Conservation (phyloP, 371 early-diverging fungal genomes). For the Zopfochytrium polystomum region DNA sequence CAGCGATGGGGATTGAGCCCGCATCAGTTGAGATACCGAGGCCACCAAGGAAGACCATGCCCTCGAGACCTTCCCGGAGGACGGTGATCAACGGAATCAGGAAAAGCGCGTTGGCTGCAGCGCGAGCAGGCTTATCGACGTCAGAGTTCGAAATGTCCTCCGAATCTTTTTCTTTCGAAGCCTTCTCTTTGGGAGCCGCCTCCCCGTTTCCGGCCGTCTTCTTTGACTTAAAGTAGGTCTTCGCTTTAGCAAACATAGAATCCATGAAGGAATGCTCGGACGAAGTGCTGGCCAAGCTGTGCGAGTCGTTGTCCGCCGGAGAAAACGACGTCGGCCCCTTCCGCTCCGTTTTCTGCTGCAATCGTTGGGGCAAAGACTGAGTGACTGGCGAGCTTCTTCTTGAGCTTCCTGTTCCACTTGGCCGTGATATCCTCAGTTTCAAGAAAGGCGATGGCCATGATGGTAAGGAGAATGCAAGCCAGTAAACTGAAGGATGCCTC, state of each 20-base stretch:
- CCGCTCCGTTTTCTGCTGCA: neutral
- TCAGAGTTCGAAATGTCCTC: neutral
- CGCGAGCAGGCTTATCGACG: neutral
- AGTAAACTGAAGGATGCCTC: conserved; percentile 75
- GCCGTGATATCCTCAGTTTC: conserved; percentile 57
- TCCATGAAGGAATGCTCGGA: neutral
- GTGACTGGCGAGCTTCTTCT: conserved; percentile 10
- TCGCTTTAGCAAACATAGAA: neutral
- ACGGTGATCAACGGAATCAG: no score
- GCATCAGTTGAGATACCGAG: conserved; percentile 56
- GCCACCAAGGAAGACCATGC: conserved; percentile 59
- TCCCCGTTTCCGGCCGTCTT: neutral
- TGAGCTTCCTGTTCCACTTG: conserved; percentile 27
- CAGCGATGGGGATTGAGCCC: conserved; percentile 72
- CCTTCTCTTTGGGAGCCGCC: neutral
- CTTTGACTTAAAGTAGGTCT: neutral
- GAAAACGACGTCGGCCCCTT: neutral
- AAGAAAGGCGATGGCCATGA: conserved; percentile 73
- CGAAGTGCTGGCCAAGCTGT: neutral
- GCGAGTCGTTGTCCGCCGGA: neutral
- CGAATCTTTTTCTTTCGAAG: neutral
- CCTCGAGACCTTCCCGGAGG: conserved; percentile 83
- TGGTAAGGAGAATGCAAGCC: conserved; percentile 61
- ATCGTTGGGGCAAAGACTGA: neutral
- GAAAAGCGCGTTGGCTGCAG: conserved; percentile 50